Evolutionary conservation across 441 rosid genomes (phyloP).

Genomic region (Flueggea neowawraea): DNA sequence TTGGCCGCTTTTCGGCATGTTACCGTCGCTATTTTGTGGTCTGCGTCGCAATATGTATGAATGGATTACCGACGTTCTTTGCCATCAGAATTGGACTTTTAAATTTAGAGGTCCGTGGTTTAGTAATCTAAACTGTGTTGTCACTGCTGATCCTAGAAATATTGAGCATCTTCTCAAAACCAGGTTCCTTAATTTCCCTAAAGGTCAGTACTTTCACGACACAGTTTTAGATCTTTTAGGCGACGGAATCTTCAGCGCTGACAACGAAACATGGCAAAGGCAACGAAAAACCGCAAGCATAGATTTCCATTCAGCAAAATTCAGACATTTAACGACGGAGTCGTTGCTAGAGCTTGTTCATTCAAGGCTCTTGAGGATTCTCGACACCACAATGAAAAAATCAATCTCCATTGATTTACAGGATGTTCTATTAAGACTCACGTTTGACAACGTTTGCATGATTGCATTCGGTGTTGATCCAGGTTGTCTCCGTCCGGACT

Average conservation of each 20-base stretch:
- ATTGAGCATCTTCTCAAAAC: conserved; percentile 86
- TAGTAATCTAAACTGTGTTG: conserved; percentile 67
- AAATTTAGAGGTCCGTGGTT: conserved; percentile 76
- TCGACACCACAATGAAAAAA: conserved; percentile 39
- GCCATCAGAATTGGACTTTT: conserved; percentile 71
- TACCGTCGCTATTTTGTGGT: conserved; percentile 58
- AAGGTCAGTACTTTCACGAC: conserved; percentile 73
- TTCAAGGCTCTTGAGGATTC: conserved; percentile 66
- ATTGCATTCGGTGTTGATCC: conserved; percentile 96
- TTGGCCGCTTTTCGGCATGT: conserved; percentile 93
- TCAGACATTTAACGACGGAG: conserved; percentile 64
- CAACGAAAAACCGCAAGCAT: conserved; percentile 89
- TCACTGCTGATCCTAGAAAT: conserved; percentile 88
- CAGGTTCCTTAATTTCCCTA: conserved; percentile 75
- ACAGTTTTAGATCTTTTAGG: conserved; percentile 74
- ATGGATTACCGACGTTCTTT: conserved; percentile 57
- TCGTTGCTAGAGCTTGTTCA: conserved; percentile 79
- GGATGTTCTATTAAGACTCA: conserved; percentile 69
- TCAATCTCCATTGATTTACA: conserved; percentile 57
- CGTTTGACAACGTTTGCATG: conserved; percentile 94
- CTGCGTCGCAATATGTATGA: conserved; percentile 58
- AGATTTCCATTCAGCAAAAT: conserved; percentile 87
- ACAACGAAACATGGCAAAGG: conserved; percentile 77
- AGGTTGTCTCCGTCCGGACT: conserved; percentile 59
- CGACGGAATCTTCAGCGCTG: conserved; percentile 81